Evolutionary conservation across 169 alveolate species (phyloP), one percentile per base, ranked within the genome.

Genomic region (Plasmodium cynomolgi): DNA sequence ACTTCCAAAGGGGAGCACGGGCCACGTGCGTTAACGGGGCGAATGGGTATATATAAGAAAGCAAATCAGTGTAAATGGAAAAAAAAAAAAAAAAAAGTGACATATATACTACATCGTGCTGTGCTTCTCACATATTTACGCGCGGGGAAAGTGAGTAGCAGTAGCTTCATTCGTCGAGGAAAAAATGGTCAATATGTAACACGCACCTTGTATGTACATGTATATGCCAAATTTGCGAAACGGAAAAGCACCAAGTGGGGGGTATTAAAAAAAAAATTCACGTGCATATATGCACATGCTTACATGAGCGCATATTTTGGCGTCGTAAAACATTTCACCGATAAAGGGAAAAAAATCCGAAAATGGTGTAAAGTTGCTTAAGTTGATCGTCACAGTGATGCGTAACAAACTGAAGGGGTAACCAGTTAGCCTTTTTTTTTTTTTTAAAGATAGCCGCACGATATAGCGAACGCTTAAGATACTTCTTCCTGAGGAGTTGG

Each of bases 141-240:
- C 77, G 77, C 17, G 13, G 29, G 13, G 37, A 62, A 62, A 62
- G 33, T n/a, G 77, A 62, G 34, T 23, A 62, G 33, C 47, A 34
- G 47, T 29, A 13, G 47, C 47, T 17, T 29, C 47, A 33, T 73
- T 73, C 23, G 34, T 73, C 15, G 44, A 15, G 13, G 44, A 73
- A 73, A 73, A 15, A 73, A 33, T 0, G 17, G 9, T 23, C 8
- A 8, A 73, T 73, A 73, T 6, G 37, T 73, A 79, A 79, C 44
- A 8, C 15, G 54, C 54, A 79, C 54, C 37, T 77, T 77, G 44
- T 77, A 79, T 79, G 54, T 79, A 79, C 54, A 37, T 79, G 29
- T 79, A 79, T 79, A 37, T 79, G 54, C 13, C 13, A 1, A 62
- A 1, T 62, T 62, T 62, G 77, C 77, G 29, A 62, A 20, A 9